Evolutionary conservation across 108 stramenopile species (phyloP), one percentile per base, ranked within the genome.

Genomic region (Fragilaria crotonensis): DNA sequence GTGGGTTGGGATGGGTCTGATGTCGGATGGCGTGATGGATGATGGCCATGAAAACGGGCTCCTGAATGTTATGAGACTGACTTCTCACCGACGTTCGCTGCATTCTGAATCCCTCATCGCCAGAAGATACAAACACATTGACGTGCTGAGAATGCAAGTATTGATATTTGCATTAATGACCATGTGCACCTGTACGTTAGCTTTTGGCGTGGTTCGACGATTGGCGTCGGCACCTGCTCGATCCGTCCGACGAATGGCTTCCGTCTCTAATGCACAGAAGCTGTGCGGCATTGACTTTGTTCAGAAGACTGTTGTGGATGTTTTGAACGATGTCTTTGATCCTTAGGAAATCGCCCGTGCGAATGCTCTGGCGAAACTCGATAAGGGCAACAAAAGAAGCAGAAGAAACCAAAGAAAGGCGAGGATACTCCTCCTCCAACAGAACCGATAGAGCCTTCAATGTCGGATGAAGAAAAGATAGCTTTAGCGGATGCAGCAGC

Each of bases 251-350:
- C 14, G 36, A 14, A 41, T 41, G 36, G 14, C 36, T 41, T 41
- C 36, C 36, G 14, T 41, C 14, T 11, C 36, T 7, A 41, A 41
- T 11, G 54, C 14, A 68, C 45, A 41, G 60, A 21, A 26, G 7
- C 41, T 66, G 7, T 33, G 55, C 25, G 82, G 82, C 0, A 79
- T 91, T 25, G 78, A 78, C 31, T 79, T 60, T 63, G 65, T 91
- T 45, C 66, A 83, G 44, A 65, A 80, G 25, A 57, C 71, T 4
- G 81, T 91, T n/a, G 66, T 81, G 31, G 51, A 71, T n/a, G 75
- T 67, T 5, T 50, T 91, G 52, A 83, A 87, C 54, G 80, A 85
- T 45, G 48, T 81, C 2, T 91, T 85, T 59, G 89, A 90, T 66
- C 82, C 85, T 7, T 67, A 51, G 23, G 80, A 87, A 63, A 82